A percentile compares a stretch with the other conserved stretches of the same genome.
Evolutionary conservation across 306 rosid genomes (phyloP).

Genomic region (Trifolium pratense): DNA sequence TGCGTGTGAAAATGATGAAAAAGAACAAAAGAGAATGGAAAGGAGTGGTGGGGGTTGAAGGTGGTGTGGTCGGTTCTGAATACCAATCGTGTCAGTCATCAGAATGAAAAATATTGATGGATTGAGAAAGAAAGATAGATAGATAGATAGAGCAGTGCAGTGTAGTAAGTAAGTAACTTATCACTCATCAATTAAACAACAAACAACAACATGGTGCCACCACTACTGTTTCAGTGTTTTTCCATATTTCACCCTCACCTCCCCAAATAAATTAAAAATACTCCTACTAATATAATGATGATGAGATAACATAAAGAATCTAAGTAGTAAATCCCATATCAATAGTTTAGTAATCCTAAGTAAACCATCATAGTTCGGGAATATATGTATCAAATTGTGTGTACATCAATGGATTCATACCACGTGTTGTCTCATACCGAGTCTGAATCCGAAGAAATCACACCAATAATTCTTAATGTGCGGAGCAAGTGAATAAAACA

Average conservation of each 20-base stretch:
- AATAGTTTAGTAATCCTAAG: constrained; percentile 21
- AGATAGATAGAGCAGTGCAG: constrained; percentile 28
- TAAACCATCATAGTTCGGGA: constrained; percentile 30
- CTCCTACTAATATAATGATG: no score
- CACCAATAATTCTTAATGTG: no score
- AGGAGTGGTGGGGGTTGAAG: constrained; percentile 42
- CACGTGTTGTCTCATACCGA: constrained; percentile 47
- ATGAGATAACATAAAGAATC: neutral
- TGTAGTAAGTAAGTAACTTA: constrained; percentile 50
- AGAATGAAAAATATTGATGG: constrained; percentile 46
- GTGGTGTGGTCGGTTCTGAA: constrained; percentile 42
- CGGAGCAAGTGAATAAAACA: no score
- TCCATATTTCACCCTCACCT: no score
- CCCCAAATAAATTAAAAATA: no score
- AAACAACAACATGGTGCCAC: constrained; percentile 27
- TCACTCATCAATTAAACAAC: no score
- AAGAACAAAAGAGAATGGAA: constrained; percentile 31
- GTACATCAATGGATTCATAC: constrained; percentile 35
- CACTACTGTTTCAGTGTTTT: neutral
- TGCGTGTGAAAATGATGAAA: constrained; percentile 55
- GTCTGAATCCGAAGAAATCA: no score
- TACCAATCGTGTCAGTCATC: constrained; percentile 56
- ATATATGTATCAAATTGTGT: constrained; percentile 15
- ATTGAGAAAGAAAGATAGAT: constrained; percentile 38
- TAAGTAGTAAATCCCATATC: neutral